phyloP scores from a whole-genome alignment of 345 rosid genomes.

The Gossypium arboreum region DNA sequence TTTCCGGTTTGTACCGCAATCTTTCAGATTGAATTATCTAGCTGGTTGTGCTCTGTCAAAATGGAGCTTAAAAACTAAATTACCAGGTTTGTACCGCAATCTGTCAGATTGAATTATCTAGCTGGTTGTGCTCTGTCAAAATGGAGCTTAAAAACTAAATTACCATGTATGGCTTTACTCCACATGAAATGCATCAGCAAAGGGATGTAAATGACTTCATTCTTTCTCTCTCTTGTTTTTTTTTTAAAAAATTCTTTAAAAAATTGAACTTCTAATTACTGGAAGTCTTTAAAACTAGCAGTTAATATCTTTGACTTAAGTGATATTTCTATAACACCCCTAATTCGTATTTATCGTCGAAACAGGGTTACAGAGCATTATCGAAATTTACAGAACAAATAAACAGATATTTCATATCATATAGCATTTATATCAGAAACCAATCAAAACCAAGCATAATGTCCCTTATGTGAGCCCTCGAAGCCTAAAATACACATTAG shows the following conservation, averaged over 20 bases:
- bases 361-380: too few species aligned
- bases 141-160: not conserved
- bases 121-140: not conserved
- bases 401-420: too few species aligned
- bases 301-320: not conserved
- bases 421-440: too few species aligned
- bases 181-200: not conserved
- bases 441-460: too few species aligned
- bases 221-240: not conserved
- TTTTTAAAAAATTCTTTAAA: not conserved
- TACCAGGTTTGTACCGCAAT: conserved; percentile 45
- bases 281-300: not conserved
- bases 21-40: conserved; percentile 19
- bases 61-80: not conserved
- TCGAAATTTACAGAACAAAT: too few species aligned
- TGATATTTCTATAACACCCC: too few species aligned
- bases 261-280: not conserved
- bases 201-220: not conserved
- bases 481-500: too few species aligned
- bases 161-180: not conserved
- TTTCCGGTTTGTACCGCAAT: conserved; percentile 68
- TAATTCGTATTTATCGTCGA: too few species aligned
- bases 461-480: too few species aligned
- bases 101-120: conserved; percentile 19
- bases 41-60: not conserved